phyloP scores from a whole-genome alignment of 2,329 filamentous ascomycete species.

The Chaetomiaceae sp. region DNA sequence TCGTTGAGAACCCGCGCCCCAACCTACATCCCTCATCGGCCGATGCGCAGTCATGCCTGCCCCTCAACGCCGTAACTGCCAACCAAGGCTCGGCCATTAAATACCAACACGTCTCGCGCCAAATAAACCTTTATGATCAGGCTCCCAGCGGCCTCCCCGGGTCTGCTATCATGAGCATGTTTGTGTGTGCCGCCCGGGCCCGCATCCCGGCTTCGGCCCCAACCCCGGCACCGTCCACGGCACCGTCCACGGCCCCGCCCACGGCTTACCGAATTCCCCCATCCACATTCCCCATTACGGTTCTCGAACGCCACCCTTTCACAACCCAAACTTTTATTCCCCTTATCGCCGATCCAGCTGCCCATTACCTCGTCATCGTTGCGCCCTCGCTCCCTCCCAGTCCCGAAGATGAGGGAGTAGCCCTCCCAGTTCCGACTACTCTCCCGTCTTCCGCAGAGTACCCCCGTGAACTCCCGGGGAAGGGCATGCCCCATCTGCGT shows the following conservation, averaged over 20 bases:
- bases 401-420: conserved; percentile 24
- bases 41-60: conserved; percentile 24
- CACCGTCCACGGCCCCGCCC: not conserved
- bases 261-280: no score
- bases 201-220: not conserved
- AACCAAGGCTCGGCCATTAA: conserved; percentile 91
- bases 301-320: conserved; percentile 88
- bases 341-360: conserved; percentile 44
- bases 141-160: conserved; percentile 55
- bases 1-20: conserved; percentile 68
- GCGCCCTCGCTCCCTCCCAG: conserved; percentile 64
- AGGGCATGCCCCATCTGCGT: conserved; percentile 66
- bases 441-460: conserved; percentile 28
- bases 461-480: conserved; percentile 47
- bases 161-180: conserved; percentile 75
- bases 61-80: conserved; percentile 51
- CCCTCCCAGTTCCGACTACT: conserved; percentile 37
- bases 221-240: not conserved
- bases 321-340: conserved; percentile 93
- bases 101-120: conserved; percentile 72
- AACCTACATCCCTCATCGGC: conserved; percentile 43
- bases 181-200: conserved; percentile 68
- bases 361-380: conserved; percentile 76
- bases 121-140: conserved; percentile 65
- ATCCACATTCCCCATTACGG: conserved; percentile 56